Evolutionary conservation across 2,329 filamentous ascomycete genomes (phyloP).

Genomic region (Xylaria sp.): DNA sequence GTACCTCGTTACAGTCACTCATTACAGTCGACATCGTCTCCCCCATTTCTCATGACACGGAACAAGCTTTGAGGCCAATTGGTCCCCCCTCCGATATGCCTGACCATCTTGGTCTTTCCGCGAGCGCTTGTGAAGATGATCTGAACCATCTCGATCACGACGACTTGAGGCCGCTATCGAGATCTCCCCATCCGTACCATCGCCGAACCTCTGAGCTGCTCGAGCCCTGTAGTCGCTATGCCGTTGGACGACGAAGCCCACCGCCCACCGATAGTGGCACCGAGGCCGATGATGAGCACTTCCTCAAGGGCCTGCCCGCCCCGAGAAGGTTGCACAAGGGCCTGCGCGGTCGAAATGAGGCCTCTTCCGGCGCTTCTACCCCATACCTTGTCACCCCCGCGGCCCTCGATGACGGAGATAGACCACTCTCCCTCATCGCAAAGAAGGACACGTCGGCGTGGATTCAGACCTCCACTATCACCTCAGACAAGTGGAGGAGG

Average conservation of each 20-base stretch:
- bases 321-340: slow-evolving; percentile 84
- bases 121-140: slow-evolving; percentile 46
- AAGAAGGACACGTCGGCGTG: slow-evolving; percentile 38
- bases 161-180: slow-evolving; percentile 61
- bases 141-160: slow-evolving; percentile 49
- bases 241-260: slow-evolving; percentile 64
- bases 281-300: slow-evolving; percentile 93
- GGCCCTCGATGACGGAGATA: slow-evolving; percentile 54
- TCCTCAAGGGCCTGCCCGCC: slow-evolving; percentile 85
- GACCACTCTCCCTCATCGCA: slow-evolving; percentile 36
- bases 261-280: slow-evolving; percentile 88
- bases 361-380: slow-evolving; percentile 64
- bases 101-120: slow-evolving; percentile 54
- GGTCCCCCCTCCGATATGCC: slow-evolving; percentile 58
- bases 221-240: slow-evolving; percentile 58
- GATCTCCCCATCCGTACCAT: slow-evolving; percentile 76
- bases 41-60: slow-evolving; percentile 38
- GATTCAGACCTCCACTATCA: slow-evolving; percentile 40
- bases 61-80: slow-evolving; percentile 38
- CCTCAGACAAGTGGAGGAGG: slow-evolving; percentile 53
- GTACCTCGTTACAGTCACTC: slow-evolving; percentile 14
- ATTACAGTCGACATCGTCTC: background rate
- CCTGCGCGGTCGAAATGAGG: slow-evolving; percentile 69
- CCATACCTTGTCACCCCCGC: slow-evolving; percentile 62
- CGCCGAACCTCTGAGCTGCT: slow-evolving; percentile 66